phyloP scores from a whole-genome alignment of 495 filamentous ascomycete species.

The Pyronema domesticum region DNA sequence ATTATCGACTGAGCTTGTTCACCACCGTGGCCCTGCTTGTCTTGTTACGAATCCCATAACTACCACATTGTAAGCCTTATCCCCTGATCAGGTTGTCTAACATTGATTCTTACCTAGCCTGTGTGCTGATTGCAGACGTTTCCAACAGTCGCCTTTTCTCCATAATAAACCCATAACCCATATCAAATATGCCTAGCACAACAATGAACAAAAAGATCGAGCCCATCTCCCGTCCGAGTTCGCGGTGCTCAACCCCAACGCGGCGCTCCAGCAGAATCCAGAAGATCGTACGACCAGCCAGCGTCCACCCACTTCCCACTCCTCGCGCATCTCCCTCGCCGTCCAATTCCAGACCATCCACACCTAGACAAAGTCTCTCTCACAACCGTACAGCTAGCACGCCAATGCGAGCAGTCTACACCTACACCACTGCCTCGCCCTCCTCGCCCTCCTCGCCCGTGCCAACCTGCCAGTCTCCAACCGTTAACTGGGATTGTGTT shows the following conservation, averaged over 20 bases:
- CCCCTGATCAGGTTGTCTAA: background rate
- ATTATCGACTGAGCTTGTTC: background rate
- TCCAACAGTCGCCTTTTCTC: background rate
- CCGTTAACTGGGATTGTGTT: constrained; percentile 22
- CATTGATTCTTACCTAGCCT: background rate
- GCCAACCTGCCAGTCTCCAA: constrained; percentile 5
- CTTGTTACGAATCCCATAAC: background rate
- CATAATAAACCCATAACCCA: background rate
- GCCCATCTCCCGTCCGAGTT: background rate
- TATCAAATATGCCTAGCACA: background rate
- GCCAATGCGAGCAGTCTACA: background rate
- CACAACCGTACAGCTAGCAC: background rate
- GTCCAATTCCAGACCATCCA: background rate
- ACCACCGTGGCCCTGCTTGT: background rate
- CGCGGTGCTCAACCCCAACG: background rate
- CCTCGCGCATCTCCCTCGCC: background rate
- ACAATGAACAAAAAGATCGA: background rate
- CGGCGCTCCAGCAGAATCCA: background rate
- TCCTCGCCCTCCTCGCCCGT: background rate
- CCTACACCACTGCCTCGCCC: background rate
- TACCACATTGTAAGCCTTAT: background rate
- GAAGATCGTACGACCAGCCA: background rate
- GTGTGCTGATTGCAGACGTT: background rate
- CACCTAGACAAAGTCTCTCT: background rate
- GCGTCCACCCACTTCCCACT: background rate